A percentile compares a stretch with the other conserved stretches of the same genome.
phyloP scores from a whole-genome alignment of 441 rosid species.

The Aquilaria agallochum region DNA sequence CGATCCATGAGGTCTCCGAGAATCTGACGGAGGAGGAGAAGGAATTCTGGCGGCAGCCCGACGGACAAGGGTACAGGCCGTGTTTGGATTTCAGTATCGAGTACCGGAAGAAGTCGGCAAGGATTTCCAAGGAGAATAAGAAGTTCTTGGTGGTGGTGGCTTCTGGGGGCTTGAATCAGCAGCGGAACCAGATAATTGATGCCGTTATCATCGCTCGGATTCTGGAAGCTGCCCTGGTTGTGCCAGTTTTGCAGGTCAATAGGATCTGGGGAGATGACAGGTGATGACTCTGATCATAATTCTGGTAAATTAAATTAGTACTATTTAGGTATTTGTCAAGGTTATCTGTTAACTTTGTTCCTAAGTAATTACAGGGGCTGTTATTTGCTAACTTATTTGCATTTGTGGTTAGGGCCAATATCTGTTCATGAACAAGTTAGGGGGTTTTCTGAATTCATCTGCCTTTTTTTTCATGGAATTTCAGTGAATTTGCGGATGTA shows the following conservation, averaged over 20 bases:
- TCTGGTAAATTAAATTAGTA: too few species aligned
- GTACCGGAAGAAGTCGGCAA: conserved; percentile 45
- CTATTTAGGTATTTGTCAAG: too few species aligned
- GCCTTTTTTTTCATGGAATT: conserved; percentile 9
- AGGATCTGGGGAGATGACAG: conserved; percentile 78
- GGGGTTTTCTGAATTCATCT: neutral
- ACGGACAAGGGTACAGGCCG: conserved; percentile 61
- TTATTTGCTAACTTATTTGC: too few species aligned
- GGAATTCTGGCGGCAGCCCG: conserved; percentile 72
- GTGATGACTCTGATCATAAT: conserved; percentile 20
- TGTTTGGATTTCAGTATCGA: conserved; percentile 55
- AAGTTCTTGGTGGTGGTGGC: conserved; percentile 68
- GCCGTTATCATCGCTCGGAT: conserved; percentile 79
- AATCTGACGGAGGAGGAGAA: conserved; percentile 52
- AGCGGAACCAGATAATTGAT: conserved; percentile 71
- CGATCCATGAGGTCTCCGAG: conserved; percentile 34
- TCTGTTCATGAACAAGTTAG: too few species aligned
- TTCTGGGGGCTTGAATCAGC: conserved; percentile 74
- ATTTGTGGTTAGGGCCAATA: too few species aligned
- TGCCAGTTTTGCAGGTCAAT: conserved; percentile 73
- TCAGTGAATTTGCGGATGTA: conserved; percentile 71
- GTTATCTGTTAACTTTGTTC: too few species aligned
- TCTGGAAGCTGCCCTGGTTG: conserved; percentile 76
- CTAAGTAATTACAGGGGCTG: too few species aligned
- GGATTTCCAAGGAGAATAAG: conserved; percentile 57